These are phyloP conservation scores for Paramyrothecium sp. DNA, from an alignment of 2,329 filamentous ascomycete species.

Conservation along the genomic window DNA sequence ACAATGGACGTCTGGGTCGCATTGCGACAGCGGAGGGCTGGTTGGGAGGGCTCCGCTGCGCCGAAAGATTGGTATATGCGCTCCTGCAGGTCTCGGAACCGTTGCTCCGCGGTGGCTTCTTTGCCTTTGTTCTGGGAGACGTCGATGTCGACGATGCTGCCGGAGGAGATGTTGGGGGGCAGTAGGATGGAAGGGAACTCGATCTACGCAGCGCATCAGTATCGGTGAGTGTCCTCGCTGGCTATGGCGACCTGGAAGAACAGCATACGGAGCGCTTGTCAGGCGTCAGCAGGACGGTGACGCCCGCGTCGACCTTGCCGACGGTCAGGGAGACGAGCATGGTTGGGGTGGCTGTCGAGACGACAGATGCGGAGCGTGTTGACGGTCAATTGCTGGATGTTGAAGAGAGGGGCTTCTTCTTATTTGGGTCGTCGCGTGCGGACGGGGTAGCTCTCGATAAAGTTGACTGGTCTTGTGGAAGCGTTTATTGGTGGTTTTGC, in stretches of 20 bases:
- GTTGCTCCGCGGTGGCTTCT: conserved; percentile 70
- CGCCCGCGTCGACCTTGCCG: conserved; percentile 98
- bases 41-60: conserved; percentile 70
- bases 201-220: conserved; percentile 59
- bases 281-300: conserved; percentile 92
- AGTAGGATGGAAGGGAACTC: conserved; percentile 98
- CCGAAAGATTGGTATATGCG: conserved; percentile 87
- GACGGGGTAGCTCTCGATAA: background rate
- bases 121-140: conserved; percentile 82
- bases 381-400: background rate
- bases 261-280: conserved; percentile 87
- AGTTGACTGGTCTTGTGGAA: background rate
- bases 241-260: background rate
- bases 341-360: conserved; percentile 23
- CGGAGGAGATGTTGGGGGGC: conserved; percentile 90
- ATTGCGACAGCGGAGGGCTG: conserved; percentile 87
- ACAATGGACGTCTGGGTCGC: conserved; percentile 98
- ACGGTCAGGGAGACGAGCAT: conserved; percentile 98
- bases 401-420: background rate
- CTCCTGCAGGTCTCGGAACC: conserved; percentile 83
- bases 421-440: background rate
- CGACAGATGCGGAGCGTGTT: background rate
- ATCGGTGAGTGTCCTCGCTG: background rate
- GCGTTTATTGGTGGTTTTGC: background rate
- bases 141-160: conserved; percentile 96